These are phyloP conservation scores for Sporothrix sp. DNA, from an alignment of 2,329 filamentous ascomycete genomes.

Conservation along the genomic window DNA sequence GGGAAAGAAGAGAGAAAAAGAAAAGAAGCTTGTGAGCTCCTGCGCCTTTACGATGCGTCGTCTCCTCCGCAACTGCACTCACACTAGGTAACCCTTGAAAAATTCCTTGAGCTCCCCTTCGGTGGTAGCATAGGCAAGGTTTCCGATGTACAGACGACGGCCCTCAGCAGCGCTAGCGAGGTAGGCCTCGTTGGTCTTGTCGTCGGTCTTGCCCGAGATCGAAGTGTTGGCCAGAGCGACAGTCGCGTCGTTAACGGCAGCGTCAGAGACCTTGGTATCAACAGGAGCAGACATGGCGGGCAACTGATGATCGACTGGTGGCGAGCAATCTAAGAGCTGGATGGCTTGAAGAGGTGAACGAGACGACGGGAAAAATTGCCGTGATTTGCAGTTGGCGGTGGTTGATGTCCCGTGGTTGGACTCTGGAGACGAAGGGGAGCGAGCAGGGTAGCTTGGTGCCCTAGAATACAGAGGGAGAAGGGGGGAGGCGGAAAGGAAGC, in stretches of 20 bases:
- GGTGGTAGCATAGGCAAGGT: slow-evolving; percentile 99
- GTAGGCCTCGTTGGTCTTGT: slow-evolving; percentile 74
- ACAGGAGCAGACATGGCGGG: slow-evolving; percentile 74
- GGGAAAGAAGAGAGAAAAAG: too few species aligned
- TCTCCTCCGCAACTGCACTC: slow-evolving; percentile 38
- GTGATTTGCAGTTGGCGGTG: slow-evolving; percentile 15
- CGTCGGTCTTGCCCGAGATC: slow-evolving; percentile 49
- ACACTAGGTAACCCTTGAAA: slow-evolving; percentile 99
- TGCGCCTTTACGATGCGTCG: not conserved
- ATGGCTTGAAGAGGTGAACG: not conserved
- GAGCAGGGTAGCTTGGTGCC: slow-evolving; percentile 82
- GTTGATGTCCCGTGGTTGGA: slow-evolving; percentile 36
- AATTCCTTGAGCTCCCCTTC: slow-evolving; percentile 99
- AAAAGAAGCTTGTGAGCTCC: too few species aligned
- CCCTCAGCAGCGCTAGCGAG: slow-evolving; percentile 97
- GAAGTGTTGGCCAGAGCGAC: slow-evolving; percentile 62
- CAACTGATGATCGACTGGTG: slow-evolving; percentile 7
- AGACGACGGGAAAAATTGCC: slow-evolving; percentile 34
- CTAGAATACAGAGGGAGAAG: slow-evolving; percentile 47
- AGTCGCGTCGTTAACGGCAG: slow-evolving; percentile 65
- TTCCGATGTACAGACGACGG: slow-evolving; percentile 99
- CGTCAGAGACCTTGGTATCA: slow-evolving; percentile 53
- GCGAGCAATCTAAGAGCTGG: slow-evolving; percentile 9
- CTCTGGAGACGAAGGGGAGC: slow-evolving; percentile 62
- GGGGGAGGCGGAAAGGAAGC: slow-evolving; percentile 19